phyloP scores from a whole-genome alignment of 306 rosid species.

The Trichosanthes cucumerina region DNA sequence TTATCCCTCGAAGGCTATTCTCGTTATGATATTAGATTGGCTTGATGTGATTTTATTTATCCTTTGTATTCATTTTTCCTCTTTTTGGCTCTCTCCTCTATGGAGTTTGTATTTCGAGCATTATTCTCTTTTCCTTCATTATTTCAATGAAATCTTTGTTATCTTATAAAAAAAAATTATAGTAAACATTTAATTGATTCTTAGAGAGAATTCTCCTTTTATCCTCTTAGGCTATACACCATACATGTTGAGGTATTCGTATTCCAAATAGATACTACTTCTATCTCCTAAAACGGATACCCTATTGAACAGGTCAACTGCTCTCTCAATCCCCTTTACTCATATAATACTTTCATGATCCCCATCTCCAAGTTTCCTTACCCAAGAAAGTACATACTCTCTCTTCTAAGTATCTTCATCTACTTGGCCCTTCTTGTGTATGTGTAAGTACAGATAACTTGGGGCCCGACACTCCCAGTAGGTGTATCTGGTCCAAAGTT shows the following conservation, averaged over 20 bases:
- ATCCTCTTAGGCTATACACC: too few relatives aligned
- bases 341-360: neutral
- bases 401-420: neutral
- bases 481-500: neutral
- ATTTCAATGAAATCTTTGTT: too few relatives aligned
- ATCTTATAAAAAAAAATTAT: too few relatives aligned
- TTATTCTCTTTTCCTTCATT: too few relatives aligned
- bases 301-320: neutral
- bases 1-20: too few relatives aligned
- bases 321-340: neutral
- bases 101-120: too few relatives aligned
- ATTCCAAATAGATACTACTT: neutral
- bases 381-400: neutral
- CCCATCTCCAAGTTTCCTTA: neutral
- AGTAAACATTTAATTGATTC: too few relatives aligned
- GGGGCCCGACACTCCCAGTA: neutral
- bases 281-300: neutral
- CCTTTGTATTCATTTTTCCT: too few relatives aligned
- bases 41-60: too few relatives aligned
- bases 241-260: neutral
- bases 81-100: too few relatives aligned
- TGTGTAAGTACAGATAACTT: neutral
- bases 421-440: neutral
- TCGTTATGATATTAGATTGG: too few relatives aligned
- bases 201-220: too few relatives aligned